Evolutionary conservation across 192 early-diverging fungal genomes (phyloP).

Genomic region (Dimargaris xerosporica): DNA sequence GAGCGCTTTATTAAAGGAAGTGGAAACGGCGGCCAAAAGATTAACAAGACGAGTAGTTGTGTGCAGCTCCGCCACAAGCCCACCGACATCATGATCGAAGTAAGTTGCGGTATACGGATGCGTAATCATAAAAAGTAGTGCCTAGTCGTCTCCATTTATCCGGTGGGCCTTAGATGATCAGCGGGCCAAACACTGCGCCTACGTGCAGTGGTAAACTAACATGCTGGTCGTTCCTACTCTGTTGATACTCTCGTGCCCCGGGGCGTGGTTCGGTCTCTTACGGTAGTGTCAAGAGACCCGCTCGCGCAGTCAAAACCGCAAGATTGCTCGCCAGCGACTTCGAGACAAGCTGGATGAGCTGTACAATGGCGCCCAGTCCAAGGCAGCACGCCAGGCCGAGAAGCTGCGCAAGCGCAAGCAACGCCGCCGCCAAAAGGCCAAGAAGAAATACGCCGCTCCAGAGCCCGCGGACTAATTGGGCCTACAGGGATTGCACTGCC

Average conservation of each 20-base stretch:
- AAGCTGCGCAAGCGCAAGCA: constrained; percentile 44
- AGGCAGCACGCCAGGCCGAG: constrained; percentile 38
- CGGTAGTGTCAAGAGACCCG: constrained; percentile 55
- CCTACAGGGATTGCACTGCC: too few relatives aligned
- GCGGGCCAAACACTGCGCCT: too few relatives aligned
- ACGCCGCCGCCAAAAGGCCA: constrained; percentile 32
- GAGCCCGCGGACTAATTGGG: too few relatives aligned
- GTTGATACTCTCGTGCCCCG: not conserved
- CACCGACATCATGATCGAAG: constrained; percentile 46
- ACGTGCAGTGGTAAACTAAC: too few relatives aligned
- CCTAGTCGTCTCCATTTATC: constrained; percentile 8
- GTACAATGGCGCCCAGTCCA: constrained; percentile 43
- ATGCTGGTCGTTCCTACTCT: too few relatives aligned
- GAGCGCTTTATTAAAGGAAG: constrained; percentile 63
- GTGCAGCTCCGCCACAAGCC: constrained; percentile 57
- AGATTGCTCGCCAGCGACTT: constrained; percentile 47
- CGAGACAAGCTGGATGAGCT: constrained; percentile 49
- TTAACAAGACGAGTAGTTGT: constrained; percentile 63
- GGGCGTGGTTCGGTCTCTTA: not conserved
- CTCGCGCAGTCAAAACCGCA: constrained; percentile 54
- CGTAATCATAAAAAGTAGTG: not conserved
- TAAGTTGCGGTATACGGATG: constrained; percentile 10
- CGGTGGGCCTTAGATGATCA: not conserved
- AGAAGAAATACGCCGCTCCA: constrained; percentile 33
- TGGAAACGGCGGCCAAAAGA: constrained; percentile 65